These are phyloP conservation scores for Coleophoma eucalyptorum DNA, from an alignment of 2,329 filamentous ascomycete genomes.

Conservation along the genomic window DNA sequence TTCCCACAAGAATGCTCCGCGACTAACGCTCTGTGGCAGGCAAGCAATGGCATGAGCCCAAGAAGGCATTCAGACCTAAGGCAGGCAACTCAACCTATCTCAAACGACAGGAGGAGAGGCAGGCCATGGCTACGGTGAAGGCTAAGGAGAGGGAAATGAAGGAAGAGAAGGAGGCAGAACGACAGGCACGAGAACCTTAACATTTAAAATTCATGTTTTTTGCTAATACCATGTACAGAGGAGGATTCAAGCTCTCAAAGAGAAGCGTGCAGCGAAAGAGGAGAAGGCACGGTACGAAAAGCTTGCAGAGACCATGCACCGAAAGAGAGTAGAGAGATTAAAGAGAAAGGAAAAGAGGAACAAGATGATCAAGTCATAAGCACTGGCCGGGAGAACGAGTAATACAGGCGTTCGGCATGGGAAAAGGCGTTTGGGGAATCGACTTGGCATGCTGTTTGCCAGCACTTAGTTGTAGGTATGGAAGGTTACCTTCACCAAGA, in stretches of 20 bases:
- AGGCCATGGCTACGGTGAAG: slow-evolving; percentile 72
- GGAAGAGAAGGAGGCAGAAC: slow-evolving; percentile 87
- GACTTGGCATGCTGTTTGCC: too few relatives aligned
- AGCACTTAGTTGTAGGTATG: too few relatives aligned
- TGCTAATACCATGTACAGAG: slow-evolving; percentile 43
- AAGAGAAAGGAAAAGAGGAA: slow-evolving; percentile 97
- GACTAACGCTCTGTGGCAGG: slow-evolving; percentile 46
- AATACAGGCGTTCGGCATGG: slow-evolving; percentile 5
- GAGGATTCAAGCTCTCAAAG: slow-evolving; percentile 75
- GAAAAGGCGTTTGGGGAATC: slow-evolving; percentile 2
- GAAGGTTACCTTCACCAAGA: too few relatives aligned
- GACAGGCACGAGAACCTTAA: slow-evolving; percentile 56
- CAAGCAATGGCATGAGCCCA: slow-evolving; percentile 88
- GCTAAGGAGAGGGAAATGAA: slow-evolving; percentile 94
- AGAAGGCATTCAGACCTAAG: slow-evolving; percentile 80
- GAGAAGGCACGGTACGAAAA: slow-evolving; percentile 91
- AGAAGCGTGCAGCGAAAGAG: slow-evolving; percentile 83
- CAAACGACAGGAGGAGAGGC: slow-evolving; percentile 68
- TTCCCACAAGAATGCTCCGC: background rate
- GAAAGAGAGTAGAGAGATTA: slow-evolving; percentile 86
- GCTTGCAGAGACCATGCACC: slow-evolving; percentile 97
- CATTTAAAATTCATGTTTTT: background rate
- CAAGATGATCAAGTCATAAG: slow-evolving; percentile 69
- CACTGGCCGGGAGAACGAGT: background rate
- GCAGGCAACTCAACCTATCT: slow-evolving; percentile 76